Evolutionary conservation across 2,329 filamentous ascomycete genomes (phyloP).

Genomic region (Exophiala phaeomuriformis): DNA sequence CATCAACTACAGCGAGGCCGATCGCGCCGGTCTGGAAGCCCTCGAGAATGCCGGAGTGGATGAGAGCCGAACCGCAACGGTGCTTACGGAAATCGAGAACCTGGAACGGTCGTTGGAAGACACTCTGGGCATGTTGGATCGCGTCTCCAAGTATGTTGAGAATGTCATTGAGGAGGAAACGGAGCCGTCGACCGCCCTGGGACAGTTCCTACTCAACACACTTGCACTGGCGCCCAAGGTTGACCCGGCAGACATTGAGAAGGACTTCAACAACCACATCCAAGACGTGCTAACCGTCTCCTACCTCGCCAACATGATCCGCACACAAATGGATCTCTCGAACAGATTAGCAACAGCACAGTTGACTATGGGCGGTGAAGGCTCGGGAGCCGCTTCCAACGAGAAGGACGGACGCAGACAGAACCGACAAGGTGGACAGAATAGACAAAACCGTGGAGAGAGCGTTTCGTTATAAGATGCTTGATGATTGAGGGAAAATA

Average conservation of each 20-base stretch:
- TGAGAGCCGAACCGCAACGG: slow-evolving; percentile 64
- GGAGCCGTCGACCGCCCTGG: slow-evolving; percentile 84
- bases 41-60: slow-evolving; percentile 73
- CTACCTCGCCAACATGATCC: slow-evolving; percentile 96
- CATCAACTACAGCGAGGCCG: slow-evolving; percentile 76
- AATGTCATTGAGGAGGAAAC: slow-evolving; percentile 89
- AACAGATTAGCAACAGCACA: slow-evolving; percentile 83
- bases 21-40: slow-evolving; percentile 70
- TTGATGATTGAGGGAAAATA: slow-evolving; percentile 19
- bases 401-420: slow-evolving; percentile 34
- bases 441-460: slow-evolving; percentile 27
- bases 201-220: slow-evolving; percentile 91
- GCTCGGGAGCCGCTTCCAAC: slow-evolving; percentile 24
- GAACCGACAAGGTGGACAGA: slow-evolving; percentile 33
- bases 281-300: slow-evolving; percentile 98
- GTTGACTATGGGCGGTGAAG: slow-evolving; percentile 52
- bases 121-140: slow-evolving; percentile 80
- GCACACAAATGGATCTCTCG: slow-evolving; percentile 96
- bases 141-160: slow-evolving; percentile 85
- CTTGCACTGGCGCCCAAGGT: slow-evolving; percentile 93
- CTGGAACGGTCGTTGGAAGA: slow-evolving; percentile 80
- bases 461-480: slow-evolving; percentile 25
- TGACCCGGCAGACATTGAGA: slow-evolving; percentile 79
- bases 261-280: slow-evolving; percentile 99
- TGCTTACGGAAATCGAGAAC: slow-evolving; percentile 83